Conservation (phyloP, 805 yeast genomes). For the Candida berthetii region DNA sequence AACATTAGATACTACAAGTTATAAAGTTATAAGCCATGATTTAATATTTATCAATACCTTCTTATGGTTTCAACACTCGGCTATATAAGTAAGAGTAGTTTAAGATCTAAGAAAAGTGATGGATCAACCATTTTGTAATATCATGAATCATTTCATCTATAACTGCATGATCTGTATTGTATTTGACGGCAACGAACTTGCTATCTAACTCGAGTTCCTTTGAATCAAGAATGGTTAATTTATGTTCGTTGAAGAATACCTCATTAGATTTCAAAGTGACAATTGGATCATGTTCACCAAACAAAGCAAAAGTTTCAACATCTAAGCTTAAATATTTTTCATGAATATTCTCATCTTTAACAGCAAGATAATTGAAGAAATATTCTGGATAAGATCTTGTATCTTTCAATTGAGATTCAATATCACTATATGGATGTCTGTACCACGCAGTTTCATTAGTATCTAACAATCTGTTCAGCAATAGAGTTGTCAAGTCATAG, state of each 20-base stretch:
- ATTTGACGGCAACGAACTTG: slow-evolving; percentile 9
- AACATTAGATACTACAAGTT: no score
- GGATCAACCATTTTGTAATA: slow-evolving; percentile 11
- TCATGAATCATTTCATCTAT: slow-evolving; percentile 12
- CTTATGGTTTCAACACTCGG: no score
- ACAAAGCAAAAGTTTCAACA: slow-evolving; percentile 12
- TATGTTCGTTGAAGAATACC: slow-evolving; percentile 7
- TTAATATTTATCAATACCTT: no score
- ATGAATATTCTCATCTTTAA: slow-evolving; percentile 8
- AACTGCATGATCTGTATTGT: slow-evolving; percentile 12
- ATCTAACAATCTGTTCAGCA: slow-evolving; percentile 8
- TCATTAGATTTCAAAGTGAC: slow-evolving; percentile 9
- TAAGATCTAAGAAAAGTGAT: no score
- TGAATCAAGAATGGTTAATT: neutral
- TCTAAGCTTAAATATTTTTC: neutral
- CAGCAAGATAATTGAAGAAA: slow-evolving; percentile 6
- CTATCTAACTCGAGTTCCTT: slow-evolving; percentile 1
- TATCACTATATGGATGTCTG: neutral
- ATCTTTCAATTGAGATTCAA: neutral
- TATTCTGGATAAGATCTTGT: slow-evolving; percentile 2
- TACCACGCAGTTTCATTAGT: slow-evolving; percentile 1
- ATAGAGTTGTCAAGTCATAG: slow-evolving; percentile 13
- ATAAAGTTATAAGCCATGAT: no score
- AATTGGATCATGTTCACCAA: slow-evolving; percentile 11
- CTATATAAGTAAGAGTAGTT: no score